These are phyloP conservation scores for Colletotrichum sublineola DNA, from an alignment of 2,329 filamentous ascomycete species.

Conservation along the genomic window DNA sequence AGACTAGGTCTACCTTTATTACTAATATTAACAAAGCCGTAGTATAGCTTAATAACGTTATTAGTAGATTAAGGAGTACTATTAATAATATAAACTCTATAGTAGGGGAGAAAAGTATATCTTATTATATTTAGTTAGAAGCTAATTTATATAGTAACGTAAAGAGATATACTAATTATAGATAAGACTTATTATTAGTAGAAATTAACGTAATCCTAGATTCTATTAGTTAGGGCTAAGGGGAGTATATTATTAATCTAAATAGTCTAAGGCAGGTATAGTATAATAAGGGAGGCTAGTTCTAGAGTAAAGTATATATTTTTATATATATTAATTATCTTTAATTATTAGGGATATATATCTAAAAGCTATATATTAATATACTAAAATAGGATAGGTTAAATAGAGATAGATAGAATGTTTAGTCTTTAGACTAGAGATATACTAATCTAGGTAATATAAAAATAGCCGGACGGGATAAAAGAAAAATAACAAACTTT, in stretches of 20 bases:
- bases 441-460: too few species aligned
- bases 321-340: neutral
- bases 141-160: neutral
- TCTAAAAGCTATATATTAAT: too few species aligned
- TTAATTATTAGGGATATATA: neutral
- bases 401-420: too few species aligned
- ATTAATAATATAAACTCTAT: slow-evolving; percentile 6
- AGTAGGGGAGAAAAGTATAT: neutral
- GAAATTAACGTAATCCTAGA: neutral
- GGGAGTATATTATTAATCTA: neutral
- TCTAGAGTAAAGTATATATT: neutral
- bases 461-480: too few species aligned
- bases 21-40: neutral
- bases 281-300: neutral
- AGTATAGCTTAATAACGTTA: neutral
- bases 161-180: neutral
- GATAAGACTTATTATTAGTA: neutral
- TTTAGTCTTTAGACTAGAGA: too few species aligned
- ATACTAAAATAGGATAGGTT: too few species aligned
- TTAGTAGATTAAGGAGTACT: too few species aligned
- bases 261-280: neutral
- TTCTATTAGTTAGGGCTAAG: neutral
- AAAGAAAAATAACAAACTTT: too few species aligned
- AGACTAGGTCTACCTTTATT: neutral
- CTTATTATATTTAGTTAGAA: neutral